Base-by-base conservation (phyloP, 1,139 yeast genomes). In the Geotrichum phurueaensis region DNA sequence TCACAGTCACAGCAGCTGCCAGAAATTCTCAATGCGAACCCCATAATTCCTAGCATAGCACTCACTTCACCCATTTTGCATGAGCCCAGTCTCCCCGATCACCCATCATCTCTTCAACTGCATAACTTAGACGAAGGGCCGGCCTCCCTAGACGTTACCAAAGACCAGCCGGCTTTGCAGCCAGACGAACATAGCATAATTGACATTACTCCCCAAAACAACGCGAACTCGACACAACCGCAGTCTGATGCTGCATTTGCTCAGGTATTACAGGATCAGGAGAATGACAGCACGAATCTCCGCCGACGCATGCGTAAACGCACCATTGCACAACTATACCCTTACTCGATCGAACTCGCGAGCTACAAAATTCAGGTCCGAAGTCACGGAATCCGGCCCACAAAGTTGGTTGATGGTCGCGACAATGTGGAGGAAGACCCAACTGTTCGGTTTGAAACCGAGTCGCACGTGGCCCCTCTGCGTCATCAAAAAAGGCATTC, bases 341-440 rank as follows among this genome's bases (percentile, higher is more conserved):
- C 62, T 13, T 60, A 60, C 45, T 53, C 62, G 6, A 56, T 29
- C n/a, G 62, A 60, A 27, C 33, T 56, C 39, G 59, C 59, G 9
- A 29, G 45, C 15, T 60, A 60, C 49, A 57, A 60, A 29, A 52
- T 33, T 20, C 57, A 50, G 43, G 56, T 60, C 20, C 57, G 62
- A 25, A 52, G 54, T n/a, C 53, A 48, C 22, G 62, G 62, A 31
- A 53, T 56, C n/a, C 52, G 60, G 23, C 62, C 62, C 13, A 57
- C 60, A 25, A 15, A 47, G 10, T 25, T 60, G 3, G 52, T 56
- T 20, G 62, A 60, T 22, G 6, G 25, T 18, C 45, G 51, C 18
- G 61, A 54, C 55, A 43, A 55, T 33, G 25, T 23, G n/a, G 43
- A 49, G 45, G n/a, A n/a, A 10, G 60, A 58, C 29, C 60, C 60